A percentile compares a stretch with the other conserved stretches of the same genome.
These are phyloP conservation scores for Alternaria sp. DNA, from an alignment of 2,329 filamentous ascomycete genomes.

Conservation along the genomic window DNA sequence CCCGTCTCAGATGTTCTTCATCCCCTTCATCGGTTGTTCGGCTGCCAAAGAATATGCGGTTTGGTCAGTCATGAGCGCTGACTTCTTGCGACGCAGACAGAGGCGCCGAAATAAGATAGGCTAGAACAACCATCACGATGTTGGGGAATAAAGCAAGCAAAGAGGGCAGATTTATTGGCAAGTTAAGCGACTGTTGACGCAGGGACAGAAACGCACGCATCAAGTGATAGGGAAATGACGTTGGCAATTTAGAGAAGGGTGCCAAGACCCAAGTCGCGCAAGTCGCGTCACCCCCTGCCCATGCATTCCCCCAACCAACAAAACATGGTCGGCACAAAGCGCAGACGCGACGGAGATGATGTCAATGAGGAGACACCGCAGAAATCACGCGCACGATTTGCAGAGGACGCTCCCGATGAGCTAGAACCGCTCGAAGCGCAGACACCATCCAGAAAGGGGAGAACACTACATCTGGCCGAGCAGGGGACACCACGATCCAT, in stretches of 20 bases:
- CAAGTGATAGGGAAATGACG: background rate
- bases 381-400: conserved; percentile 36
- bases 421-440: conserved; percentile 37
- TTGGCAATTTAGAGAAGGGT: background rate
- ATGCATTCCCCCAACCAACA: conserved; percentile 15
- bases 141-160: background rate
- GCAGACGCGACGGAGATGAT: conserved; percentile 40
- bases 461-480: conserved; percentile 31
- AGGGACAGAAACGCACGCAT: conserved; percentile 4
- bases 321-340: conserved; percentile 46
- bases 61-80: conserved; percentile 10
- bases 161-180: background rate
- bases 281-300: conserved; percentile 32
- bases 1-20: conserved; percentile 13
- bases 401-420: conserved; percentile 26
- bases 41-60: conserved; percentile 14
- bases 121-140: conserved; percentile 6
- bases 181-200: background rate
- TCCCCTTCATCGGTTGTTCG: conserved; percentile 10
- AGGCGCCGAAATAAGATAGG: conserved; percentile 15
- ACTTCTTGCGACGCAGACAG: conserved; percentile 14
- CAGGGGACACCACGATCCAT: conserved; percentile 47
- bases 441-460: conserved; percentile 43
- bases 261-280: conserved; percentile 31
- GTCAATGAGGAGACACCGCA: conserved; percentile 36